Conservation (phyloP, 2,329 filamentous ascomycete genomes). For the Coniella lustricola region DNA sequence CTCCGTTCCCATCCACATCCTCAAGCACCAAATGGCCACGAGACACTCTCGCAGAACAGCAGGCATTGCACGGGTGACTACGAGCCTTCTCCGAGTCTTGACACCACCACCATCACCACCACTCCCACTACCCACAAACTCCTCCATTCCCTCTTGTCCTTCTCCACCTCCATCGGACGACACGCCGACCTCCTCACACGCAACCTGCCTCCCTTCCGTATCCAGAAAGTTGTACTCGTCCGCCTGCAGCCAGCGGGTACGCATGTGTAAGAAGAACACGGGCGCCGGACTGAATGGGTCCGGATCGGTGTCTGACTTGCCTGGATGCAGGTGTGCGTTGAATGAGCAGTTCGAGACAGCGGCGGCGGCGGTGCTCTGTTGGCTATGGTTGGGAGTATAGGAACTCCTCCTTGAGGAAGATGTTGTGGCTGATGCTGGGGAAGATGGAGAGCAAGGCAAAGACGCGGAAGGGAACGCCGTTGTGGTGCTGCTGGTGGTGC, state of each 20-base stretch:
- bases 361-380: not conserved
- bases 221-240: conserved; percentile 3
- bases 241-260: not conserved
- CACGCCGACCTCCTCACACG: not conserved
- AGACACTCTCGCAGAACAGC: not conserved
- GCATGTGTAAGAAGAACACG: not conserved
- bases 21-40: not conserved
- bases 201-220: not conserved
- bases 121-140: too few species aligned
- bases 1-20: not conserved
- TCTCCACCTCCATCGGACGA: too few species aligned
- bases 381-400: not conserved
- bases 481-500: too few species aligned
- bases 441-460: too few species aligned
- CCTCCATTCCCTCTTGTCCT: too few species aligned
- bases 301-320: not conserved
- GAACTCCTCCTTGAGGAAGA: not conserved
- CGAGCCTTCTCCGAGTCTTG: not conserved
- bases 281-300: not conserved
- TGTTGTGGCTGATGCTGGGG: too few species aligned
- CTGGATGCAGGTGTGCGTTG: not conserved
- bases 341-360: too few species aligned
- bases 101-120: too few species aligned
- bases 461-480: too few species aligned
- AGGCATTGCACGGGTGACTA: not conserved